Base-by-base conservation (phyloP, 768 basidiomycete genomes). In the Gyrodon lividus region DNA sequence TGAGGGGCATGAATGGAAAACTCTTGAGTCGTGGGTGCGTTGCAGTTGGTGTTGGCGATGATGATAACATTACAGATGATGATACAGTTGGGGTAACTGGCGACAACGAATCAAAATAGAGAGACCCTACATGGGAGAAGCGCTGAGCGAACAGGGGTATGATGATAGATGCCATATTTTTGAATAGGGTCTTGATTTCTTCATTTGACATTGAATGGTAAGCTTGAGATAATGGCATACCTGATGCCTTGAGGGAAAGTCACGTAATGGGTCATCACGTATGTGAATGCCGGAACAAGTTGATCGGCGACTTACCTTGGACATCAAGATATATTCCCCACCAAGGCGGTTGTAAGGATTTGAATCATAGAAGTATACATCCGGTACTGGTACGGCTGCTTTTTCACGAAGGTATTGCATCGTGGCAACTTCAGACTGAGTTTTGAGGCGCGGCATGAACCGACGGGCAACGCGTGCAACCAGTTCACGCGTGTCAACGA, bases 261-360 rank as follows among this genome's bases (percentile, higher is more conserved):
- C 7, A 7, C 17, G 46, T 55, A 56, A 55, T 34, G 44, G 49
- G 30, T 35, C 17, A 17, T 38, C 23, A 48, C 8, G 48, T 7
- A 28, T 19, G 6, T 6, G 57, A 14, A 31, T 9, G 54, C 52
- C 53, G 39, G 35, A 26, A 30, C 14, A 40, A 13, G 13, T 2
- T 5, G 48, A 50, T 31, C 14, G 39, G 50, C 14, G 26, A 70
- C 79, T 39, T 54, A 87, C 89, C 81, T 86, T 91, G 48, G 87
- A 87, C 90, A 92, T 90, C 54, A 93, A 65, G 56, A 92, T 89
- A 59, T 84, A 92, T 67, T 93, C 91, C 17, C 87, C 87, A 0
- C 89, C 91, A 24, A 93, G 75, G 12, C 87, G 82, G 64, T 93
- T 92, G 66, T 82, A 89, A 8, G 89, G 90, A 61, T 91, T 91